Conservation (phyloP, 257 asterid genomes). For the Nicotiana noctiflora region DNA sequence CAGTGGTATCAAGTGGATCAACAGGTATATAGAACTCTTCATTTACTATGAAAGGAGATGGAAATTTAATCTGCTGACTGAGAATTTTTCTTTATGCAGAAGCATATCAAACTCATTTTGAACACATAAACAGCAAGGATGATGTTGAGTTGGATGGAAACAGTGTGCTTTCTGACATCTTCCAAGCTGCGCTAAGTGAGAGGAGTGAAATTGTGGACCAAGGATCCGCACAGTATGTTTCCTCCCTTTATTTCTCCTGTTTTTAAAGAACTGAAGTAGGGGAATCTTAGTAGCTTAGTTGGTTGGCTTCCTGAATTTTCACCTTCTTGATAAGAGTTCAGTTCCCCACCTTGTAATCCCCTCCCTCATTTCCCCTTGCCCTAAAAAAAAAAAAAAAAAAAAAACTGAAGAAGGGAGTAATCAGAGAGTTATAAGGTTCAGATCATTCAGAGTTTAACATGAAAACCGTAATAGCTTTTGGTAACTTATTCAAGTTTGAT, state of each 20-base stretch:
- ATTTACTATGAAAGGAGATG: not conserved
- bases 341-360: too few species aligned
- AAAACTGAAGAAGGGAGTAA: not conserved
- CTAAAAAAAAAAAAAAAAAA: too few species aligned
- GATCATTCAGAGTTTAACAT: not conserved
- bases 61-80: not conserved
- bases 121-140: conserved; percentile 11
- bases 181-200: conserved; percentile 28
- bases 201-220: conserved; percentile 26
- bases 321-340: too few species aligned
- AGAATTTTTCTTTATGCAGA: conserved; percentile 26
- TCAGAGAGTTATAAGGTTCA: not conserved
- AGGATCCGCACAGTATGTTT: conserved; percentile 32
- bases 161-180: conserved; percentile 31
- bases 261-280: not conserved
- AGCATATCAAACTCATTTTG: conserved; percentile 16
- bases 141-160: conserved; percentile 24
- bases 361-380: too few species aligned
- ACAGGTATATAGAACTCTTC: conserved; percentile 31
- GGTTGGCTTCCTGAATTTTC: too few species aligned
- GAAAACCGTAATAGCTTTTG: not conserved
- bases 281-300: not conserved
- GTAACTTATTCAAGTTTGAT: not conserved
- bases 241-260: not conserved
- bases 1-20: conserved; percentile 20